Conservation (phyloP, 2,329 filamentous ascomycete genomes). For the Aspergillus versicolor region DNA sequence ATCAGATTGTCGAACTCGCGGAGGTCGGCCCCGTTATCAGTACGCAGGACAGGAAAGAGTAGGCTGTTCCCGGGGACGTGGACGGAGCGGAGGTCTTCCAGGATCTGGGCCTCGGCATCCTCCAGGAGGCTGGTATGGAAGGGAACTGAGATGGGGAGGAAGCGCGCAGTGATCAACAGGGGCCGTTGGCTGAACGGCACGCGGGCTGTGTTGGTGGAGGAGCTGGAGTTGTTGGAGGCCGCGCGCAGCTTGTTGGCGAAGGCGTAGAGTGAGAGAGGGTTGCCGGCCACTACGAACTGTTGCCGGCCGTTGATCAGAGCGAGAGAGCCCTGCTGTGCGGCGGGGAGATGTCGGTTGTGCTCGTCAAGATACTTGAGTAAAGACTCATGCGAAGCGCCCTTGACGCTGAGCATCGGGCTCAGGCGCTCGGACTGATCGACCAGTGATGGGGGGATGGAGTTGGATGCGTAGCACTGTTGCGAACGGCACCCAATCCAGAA, state of each 20-base stretch:
- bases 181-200: slow-evolving; percentile 93
- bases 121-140: slow-evolving; percentile 97
- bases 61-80: slow-evolving; percentile 71
- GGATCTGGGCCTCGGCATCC: slow-evolving; percentile 76
- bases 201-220: slow-evolving; percentile 46
- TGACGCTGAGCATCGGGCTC: slow-evolving; percentile 89
- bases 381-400: slow-evolving; percentile 54
- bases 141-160: slow-evolving; percentile 93
- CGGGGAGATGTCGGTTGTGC: slow-evolving; percentile 4
- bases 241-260: slow-evolving; percentile 92
- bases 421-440: slow-evolving; percentile 65
- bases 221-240: slow-evolving; percentile 54
- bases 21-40: slow-evolving; percentile 82
- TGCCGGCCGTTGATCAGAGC: slow-evolving; percentile 15
- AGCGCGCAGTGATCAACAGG: slow-evolving; percentile 92
- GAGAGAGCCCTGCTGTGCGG: background rate
- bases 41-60: slow-evolving; percentile 87
- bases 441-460: slow-evolving; percentile 73
- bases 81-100: slow-evolving; percentile 82
- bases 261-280: slow-evolving; percentile 66
- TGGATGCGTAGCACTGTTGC: slow-evolving; percentile 94
- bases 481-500: slow-evolving; percentile 69
- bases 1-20: slow-evolving; percentile 74
- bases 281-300: slow-evolving; percentile 18
- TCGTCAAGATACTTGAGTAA: slow-evolving; percentile 4